Conservation (phyloP, 345 rosid genomes). For the Pugionium cornutum region DNA sequence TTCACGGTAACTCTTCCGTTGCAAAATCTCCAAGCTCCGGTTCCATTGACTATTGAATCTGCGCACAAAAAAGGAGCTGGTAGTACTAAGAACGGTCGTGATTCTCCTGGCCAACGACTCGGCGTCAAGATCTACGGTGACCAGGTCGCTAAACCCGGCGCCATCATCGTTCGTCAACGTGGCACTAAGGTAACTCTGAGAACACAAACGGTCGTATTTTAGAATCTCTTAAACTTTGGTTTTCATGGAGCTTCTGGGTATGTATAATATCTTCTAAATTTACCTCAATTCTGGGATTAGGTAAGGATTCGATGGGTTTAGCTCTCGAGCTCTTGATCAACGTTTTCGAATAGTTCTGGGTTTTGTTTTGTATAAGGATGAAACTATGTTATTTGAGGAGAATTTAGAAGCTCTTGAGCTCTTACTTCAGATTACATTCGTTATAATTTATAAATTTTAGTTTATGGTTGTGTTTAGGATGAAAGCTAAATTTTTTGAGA, state of each 20-base stretch:
- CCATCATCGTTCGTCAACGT: slow-evolving; percentile 94
- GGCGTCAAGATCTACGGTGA: slow-evolving; percentile 95
- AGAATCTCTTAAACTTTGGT: not conserved
- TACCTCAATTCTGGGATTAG: slow-evolving; percentile 4
- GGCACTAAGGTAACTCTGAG: slow-evolving; percentile 76
- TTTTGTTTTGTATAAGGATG: not conserved
- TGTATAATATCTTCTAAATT: not conserved
- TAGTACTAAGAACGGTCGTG: slow-evolving; percentile 99
- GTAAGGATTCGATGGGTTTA: not conserved
- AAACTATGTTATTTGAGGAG: not conserved
- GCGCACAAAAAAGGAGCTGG: slow-evolving; percentile 99
- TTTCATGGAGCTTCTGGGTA: not conserved
- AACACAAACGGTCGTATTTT: not conserved
- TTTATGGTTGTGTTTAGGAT: too few species aligned
- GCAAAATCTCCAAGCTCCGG: slow-evolving; percentile 42
- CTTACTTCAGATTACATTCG: too few species aligned
- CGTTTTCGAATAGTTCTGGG: not conserved
- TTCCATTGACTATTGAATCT: slow-evolving; percentile 69
- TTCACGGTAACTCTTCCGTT: slow-evolving; percentile 48
- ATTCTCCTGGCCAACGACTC: slow-evolving; percentile 82
- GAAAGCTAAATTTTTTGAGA: not conserved
- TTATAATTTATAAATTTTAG: too few species aligned
- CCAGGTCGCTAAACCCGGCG: slow-evolving; percentile 89
- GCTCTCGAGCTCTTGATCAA: not conserved
- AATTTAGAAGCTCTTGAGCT: too few species aligned